Evolutionary conservation across 805 yeast species (phyloP).

Genomic region (Clavispora asparagi): DNA sequence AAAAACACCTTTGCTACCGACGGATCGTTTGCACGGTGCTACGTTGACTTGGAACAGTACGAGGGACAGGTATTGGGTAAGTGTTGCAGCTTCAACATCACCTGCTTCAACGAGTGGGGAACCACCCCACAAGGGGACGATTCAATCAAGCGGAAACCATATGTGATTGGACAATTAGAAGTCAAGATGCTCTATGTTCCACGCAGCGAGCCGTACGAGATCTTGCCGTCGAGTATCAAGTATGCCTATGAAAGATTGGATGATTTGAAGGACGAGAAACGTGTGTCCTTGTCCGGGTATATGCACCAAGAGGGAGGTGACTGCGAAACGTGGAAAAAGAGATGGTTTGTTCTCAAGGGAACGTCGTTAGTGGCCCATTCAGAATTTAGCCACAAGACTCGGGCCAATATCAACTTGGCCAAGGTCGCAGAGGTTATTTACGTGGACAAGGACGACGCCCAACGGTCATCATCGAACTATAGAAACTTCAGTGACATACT

Average conservation of each 20-base stretch:
- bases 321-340: conserved; percentile 63
- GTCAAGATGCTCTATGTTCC: conserved; percentile 68
- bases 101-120: conserved; percentile 83
- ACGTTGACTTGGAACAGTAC: conserved; percentile 56
- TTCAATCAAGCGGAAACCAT: conserved; percentile 39
- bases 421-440: conserved; percentile 54
- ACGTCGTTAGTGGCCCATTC: conserved; percentile 71
- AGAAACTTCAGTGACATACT: conserved; percentile 72
- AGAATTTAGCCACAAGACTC: conserved; percentile 59
- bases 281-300: conserved; percentile 51
- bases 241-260: conserved; percentile 35
- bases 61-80: conserved; percentile 52
- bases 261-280: conserved; percentile 24
- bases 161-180: conserved; percentile 60
- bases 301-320: conserved; percentile 93
- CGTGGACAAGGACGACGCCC: conserved; percentile 34
- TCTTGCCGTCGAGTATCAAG: conserved; percentile 65
- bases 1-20: conserved; percentile 65
- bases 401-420: conserved; percentile 70
- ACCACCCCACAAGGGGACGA: conserved; percentile 20
- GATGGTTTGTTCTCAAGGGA: conserved; percentile 73
- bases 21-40: conserved; percentile 84
- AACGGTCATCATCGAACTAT: conserved; percentile 23
- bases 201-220: conserved; percentile 52
- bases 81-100: conserved; percentile 47